phyloP scores from a whole-genome alignment of 139 green algal genomes.

The Mesotaenium endlicherianum region DNA sequence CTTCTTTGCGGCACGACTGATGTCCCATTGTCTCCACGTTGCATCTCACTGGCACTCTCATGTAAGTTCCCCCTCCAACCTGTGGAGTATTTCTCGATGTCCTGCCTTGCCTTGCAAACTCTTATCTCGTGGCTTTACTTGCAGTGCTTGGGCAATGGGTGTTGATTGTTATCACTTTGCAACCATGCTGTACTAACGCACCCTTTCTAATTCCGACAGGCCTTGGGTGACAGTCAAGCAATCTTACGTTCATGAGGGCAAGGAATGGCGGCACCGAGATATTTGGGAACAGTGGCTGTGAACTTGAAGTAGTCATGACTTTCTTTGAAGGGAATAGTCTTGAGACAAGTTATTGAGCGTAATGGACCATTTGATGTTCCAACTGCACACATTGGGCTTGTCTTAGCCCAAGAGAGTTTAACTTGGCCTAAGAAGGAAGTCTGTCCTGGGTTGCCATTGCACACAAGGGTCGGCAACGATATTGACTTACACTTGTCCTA shows the following conservation, averaged over 20 bases:
- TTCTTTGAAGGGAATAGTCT: neutral
- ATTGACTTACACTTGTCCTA: too few relatives aligned
- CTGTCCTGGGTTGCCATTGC: too few relatives aligned
- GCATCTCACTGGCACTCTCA: neutral
- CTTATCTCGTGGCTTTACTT: neutral
- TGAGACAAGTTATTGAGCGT: neutral
- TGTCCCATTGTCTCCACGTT: constrained; percentile 6
- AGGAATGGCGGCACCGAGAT: neutral
- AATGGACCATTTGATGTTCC: neutral
- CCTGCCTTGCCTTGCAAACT: neutral
- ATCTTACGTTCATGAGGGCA: neutral
- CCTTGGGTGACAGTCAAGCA: neutral
- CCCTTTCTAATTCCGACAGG: neutral
- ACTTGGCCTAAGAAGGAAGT: too few relatives aligned
- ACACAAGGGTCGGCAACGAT: too few relatives aligned
- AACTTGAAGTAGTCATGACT: neutral
- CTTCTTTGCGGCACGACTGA: constrained; percentile 1
- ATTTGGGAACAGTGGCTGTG: neutral
- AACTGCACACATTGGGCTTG: too few relatives aligned
- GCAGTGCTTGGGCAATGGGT: neutral
- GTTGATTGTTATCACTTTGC: neutral
- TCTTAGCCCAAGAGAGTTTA: too few relatives aligned
- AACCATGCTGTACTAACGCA: neutral
- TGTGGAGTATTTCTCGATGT: neutral
- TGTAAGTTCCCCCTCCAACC: neutral